Percentiles rank a stretch among this genome's conserved stretches.
Conservation (phyloP, 495 filamentous ascomycete species). For the Annulohypoxylon moriforme region DNA sequence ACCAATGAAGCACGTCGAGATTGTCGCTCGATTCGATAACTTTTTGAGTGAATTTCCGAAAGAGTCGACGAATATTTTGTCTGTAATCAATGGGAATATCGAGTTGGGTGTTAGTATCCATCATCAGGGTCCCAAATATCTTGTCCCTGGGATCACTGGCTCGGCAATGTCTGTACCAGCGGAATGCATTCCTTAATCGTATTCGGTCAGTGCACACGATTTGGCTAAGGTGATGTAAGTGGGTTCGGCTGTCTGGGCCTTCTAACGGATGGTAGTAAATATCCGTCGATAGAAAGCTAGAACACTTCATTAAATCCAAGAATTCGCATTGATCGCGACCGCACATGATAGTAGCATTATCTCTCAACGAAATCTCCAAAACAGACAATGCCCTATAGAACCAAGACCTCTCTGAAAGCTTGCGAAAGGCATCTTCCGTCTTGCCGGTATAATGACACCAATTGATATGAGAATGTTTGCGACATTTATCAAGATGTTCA, state of each 20-base stretch:
- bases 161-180: conserved; percentile 24
- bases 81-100: conserved; percentile 3
- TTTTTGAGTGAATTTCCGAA: conserved; percentile 17
- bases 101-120: neutral
- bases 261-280: conserved; percentile 27
- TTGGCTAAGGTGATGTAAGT: conserved; percentile 20
- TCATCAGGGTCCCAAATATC: conserved; percentile 11
- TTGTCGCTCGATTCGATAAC: conserved; percentile 13
- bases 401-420: conserved; percentile 8
- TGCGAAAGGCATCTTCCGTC: conserved; percentile 9
- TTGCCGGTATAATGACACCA: conserved; percentile 27
- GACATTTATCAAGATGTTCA: conserved; percentile 27
- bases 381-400: conserved; percentile 20
- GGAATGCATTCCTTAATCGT: conserved; percentile 1
- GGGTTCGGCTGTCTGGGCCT: conserved; percentile 16
- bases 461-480: conserved; percentile 21
- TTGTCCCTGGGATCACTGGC: conserved; percentile 24
- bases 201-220: neutral
- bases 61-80: conserved; percentile 8
- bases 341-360: conserved; percentile 13
- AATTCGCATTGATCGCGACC: conserved; percentile 18
- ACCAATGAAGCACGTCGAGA: conserved; percentile 30
- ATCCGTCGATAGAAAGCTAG: neutral
- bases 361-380: conserved; percentile 10
- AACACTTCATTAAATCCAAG: conserved; percentile 15